phyloP scores from a whole-genome alignment of 768 basidiomycete genomes.

The Rhodosporidiobolus sp. region DNA sequence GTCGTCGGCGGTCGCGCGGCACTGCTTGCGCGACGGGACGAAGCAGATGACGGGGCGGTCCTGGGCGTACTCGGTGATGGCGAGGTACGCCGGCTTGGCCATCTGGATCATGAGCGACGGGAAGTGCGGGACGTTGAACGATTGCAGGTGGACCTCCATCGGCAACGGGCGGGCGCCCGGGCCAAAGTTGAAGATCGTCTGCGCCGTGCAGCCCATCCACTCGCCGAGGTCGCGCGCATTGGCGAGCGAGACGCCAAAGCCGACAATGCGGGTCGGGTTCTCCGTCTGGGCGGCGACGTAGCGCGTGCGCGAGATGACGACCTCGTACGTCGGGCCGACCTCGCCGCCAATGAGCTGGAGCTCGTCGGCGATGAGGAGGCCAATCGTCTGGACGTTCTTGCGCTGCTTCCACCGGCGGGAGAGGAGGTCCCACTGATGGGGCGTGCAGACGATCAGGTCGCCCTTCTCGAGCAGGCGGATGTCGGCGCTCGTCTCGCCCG shows the following conservation, averaged over 20 bases:
- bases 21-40: conserved; percentile 88
- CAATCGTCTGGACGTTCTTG: conserved; percentile 92
- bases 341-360: conserved; percentile 92
- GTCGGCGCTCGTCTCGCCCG: conserved; percentile 91
- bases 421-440: conserved; percentile 92
- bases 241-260: conserved; percentile 88
- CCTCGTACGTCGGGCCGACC: conserved; percentile 93
- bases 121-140: conserved; percentile 94
- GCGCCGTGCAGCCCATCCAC: conserved; percentile 92
- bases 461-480: conserved; percentile 82
- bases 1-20: conserved; percentile 88
- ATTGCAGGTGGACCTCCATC: conserved; percentile 95
- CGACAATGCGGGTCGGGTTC: conserved; percentile 86
- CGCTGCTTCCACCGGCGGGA: conserved; percentile 94
- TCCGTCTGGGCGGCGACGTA: conserved; percentile 94
- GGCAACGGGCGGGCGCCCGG: conserved; percentile 94
- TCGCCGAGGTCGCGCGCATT: conserved; percentile 94
- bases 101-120: conserved; percentile 97
- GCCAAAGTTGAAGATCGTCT: conserved; percentile 96
- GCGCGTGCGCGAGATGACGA: conserved; percentile 91
- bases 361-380: conserved; percentile 90
- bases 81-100: conserved; percentile 96
- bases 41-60: conserved; percentile 86
- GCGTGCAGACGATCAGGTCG: conserved; percentile 92
- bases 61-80: conserved; percentile 80